Conservation (phyloP, 2,329 filamentous ascomycete genomes). For the Cercospora sojina region DNA sequence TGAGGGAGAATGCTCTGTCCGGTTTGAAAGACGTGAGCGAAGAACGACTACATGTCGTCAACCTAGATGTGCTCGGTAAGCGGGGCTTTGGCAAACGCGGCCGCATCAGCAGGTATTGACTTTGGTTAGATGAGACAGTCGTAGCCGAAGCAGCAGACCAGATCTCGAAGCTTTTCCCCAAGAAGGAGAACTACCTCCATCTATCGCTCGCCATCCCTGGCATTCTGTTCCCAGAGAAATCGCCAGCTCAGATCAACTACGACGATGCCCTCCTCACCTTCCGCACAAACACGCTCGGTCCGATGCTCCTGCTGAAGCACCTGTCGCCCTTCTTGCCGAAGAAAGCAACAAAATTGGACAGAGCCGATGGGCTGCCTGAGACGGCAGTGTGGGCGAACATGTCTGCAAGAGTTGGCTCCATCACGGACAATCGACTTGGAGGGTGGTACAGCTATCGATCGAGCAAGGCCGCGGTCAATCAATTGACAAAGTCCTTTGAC, state of each 20-base stretch:
- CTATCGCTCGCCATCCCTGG: slow-evolving; percentile 70
- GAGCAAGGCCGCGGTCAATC: slow-evolving; percentile 72
- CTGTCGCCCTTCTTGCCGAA: slow-evolving; percentile 68
- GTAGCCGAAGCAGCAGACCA: slow-evolving; percentile 57
- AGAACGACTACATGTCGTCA: slow-evolving; percentile 52
- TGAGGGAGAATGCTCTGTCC: slow-evolving; percentile 52
- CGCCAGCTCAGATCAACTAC: slow-evolving; percentile 63
- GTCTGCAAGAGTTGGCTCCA: slow-evolving; percentile 74
- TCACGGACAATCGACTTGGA: slow-evolving; percentile 68
- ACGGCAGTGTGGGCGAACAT: slow-evolving; percentile 68
- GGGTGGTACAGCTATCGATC: slow-evolving; percentile 83
- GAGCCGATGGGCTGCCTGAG: slow-evolving; percentile 44
- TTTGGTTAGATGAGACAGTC: slow-evolving; percentile 57
- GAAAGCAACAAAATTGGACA: slow-evolving; percentile 48
- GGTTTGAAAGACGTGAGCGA: slow-evolving; percentile 50
- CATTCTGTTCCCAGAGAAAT: slow-evolving; percentile 70
- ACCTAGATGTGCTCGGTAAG: slow-evolving; percentile 59
- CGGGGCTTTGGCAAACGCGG: background rate
- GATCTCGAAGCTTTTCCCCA: slow-evolving; percentile 35
- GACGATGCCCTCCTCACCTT: slow-evolving; percentile 66
- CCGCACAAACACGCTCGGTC: slow-evolving; percentile 70
- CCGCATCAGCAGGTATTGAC: background rate
- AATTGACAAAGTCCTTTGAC: slow-evolving; percentile 70
- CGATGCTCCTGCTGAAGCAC: slow-evolving; percentile 74
- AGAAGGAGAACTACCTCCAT: slow-evolving; percentile 59